A percentile compares a stretch with the other conserved stretches of the same genome.
phyloP scores from a whole-genome alignment of 108 stramenopile genomes.

The Conticribra guillardii region DNA sequence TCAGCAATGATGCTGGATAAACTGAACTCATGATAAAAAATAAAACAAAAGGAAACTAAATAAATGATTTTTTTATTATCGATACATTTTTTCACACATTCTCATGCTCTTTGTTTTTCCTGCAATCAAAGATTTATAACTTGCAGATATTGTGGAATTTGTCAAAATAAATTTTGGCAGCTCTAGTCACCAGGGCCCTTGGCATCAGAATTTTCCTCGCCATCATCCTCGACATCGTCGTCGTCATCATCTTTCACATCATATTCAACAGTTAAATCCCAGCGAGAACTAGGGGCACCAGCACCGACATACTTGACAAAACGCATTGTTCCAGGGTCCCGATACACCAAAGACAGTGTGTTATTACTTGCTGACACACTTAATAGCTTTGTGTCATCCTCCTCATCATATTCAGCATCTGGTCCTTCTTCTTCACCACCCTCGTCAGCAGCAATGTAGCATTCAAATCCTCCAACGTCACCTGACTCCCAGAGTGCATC shows the following conservation, averaged over 20 bases:
- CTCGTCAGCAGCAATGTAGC: slow-evolving; percentile 95
- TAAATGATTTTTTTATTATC: too few species aligned
- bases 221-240: slow-evolving; percentile 14
- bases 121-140: too few species aligned
- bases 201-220: slow-evolving; percentile 7
- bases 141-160: too few species aligned
- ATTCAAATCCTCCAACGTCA: slow-evolving; percentile 95
- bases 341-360: slow-evolving; percentile 89
- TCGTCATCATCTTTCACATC: slow-evolving; percentile 62
- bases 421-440: slow-evolving; percentile 69
- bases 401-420: slow-evolving; percentile 90
- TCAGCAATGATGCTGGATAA: too few species aligned
- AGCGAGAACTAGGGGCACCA: slow-evolving; percentile 91
- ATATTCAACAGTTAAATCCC: slow-evolving; percentile 92
- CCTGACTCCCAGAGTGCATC: slow-evolving; percentile 88
- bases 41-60: too few species aligned
- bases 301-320: slow-evolving; percentile 96
- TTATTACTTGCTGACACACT: slow-evolving; percentile 95
- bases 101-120: too few species aligned
- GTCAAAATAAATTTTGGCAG: too few species aligned
- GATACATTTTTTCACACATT: too few species aligned
- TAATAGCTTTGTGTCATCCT: slow-evolving; percentile 90
- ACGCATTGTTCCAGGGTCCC: slow-evolving; percentile 93
- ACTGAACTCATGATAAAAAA: too few species aligned
- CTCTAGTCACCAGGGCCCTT: too few species aligned